phyloP scores from a whole-genome alignment of 106 monocot species.

The Chionographis japonica region DNA sequence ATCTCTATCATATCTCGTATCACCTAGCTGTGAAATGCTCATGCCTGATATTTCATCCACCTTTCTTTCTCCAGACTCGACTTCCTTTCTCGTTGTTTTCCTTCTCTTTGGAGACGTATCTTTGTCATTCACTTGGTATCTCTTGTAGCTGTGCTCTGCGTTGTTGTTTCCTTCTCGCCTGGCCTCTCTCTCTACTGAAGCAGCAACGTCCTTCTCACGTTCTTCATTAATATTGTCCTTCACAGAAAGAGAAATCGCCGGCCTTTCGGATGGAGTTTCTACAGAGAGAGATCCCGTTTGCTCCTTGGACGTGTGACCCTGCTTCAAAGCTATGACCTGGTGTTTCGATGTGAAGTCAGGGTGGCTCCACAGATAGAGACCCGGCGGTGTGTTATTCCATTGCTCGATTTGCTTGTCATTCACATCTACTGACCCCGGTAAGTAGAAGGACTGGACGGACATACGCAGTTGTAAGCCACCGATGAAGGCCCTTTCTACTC shows the following conservation, averaged over 20 bases:
- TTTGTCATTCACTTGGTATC: constrained; percentile 1
- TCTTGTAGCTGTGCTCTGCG: constrained; percentile 5
- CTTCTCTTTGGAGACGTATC: constrained; percentile 6
- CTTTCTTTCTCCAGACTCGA: neutral
- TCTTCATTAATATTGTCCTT: too few relatives aligned
- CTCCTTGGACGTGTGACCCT: constrained; percentile 29
- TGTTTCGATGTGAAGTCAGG: constrained; percentile 64
- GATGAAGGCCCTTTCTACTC: too few relatives aligned
- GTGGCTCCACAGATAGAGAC: constrained; percentile 80
- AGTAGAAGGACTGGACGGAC: constrained; percentile 71
- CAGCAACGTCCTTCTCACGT: too few relatives aligned
- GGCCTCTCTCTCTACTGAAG: neutral
- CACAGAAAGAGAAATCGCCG: too few relatives aligned
- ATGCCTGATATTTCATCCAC: constrained; percentile 27
- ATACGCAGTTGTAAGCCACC: too few relatives aligned
- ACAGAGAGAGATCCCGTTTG: neutral
- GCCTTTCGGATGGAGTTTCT: too few relatives aligned
- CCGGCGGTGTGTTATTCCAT: constrained; percentile 76
- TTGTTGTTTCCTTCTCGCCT: neutral
- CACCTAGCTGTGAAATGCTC: constrained; percentile 43
- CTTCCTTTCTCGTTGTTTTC: too few relatives aligned
- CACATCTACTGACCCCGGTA: constrained; percentile 82
- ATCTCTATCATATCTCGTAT: constrained; percentile 2
- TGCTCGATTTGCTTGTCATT: constrained; percentile 83
- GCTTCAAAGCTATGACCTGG: constrained; percentile 46